Base-by-base conservation (phyloP, 306 rosid species). In the Geum urbanum region DNA sequence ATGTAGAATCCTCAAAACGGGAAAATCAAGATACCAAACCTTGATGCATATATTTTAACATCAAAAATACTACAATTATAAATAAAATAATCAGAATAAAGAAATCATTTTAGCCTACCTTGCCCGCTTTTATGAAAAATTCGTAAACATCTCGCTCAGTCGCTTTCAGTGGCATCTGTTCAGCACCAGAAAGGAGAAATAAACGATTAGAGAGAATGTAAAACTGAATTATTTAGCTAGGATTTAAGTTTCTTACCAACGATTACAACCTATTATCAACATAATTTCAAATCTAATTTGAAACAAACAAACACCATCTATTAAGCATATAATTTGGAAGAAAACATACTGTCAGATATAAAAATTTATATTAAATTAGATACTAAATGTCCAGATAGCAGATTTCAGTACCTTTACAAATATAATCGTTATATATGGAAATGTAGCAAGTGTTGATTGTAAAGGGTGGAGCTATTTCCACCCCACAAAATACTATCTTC, bases 161-260 rank as follows among this genome's bases (percentile, higher is more conserved):
- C 64, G 99, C 99, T 83, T 94, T 94, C 60, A 94, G 69, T n/a
- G 99, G 97, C 97, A 94, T 94, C 99, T 94, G 86, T 59, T 24
- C 51, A 49, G 61, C 74, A 82, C 56, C 87, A 75, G 10, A 77
- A 84, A 10, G 52, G 10, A 24, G 27, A 65, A 43, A 77, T 60
- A 49, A 43, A 43, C 46, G 19, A 71, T 78, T 61, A 79, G 66
- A 65, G 71, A 72, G 39, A 52, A 48, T 27, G 40, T 55, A 56
- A 69, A 63, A 11, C 24, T 12, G 27, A 71, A 67, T 78, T 16
- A 57, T 19, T 4, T 46, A n/a, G 43, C 24, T 54, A 22, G 5
- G 63, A 5, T n/a, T 8, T 41, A 13, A 5, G n/a, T 54, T 60
- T 48, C 22, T 40, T 0, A 40, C 10, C 59, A 67, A 49, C 62